Evolutionary conservation across 139 green algal genomes (phyloP).

Genomic region (Chlamydomonas sphaeroides): DNA sequence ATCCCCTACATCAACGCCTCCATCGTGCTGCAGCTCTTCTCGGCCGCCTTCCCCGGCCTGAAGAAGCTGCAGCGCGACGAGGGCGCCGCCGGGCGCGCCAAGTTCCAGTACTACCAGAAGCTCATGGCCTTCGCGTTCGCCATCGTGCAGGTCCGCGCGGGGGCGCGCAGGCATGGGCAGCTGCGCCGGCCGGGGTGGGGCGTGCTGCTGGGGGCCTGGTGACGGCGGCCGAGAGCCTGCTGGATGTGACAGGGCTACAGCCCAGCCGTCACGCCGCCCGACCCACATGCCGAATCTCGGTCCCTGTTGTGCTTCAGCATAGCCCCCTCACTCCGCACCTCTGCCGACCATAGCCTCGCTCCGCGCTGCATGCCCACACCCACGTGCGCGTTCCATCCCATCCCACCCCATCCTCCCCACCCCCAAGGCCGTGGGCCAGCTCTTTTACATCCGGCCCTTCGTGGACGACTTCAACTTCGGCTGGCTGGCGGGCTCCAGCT

Average conservation of each 20-base stretch:
- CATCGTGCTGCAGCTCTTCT: conserved; percentile 94
- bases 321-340: no score
- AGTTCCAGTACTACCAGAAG: conserved; percentile 95
- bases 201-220: no score
- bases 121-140: conserved; percentile 88
- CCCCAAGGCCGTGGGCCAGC: conserved; percentile 80
- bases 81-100: conserved; percentile 79
- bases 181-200: no score
- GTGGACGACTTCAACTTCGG: conserved; percentile 85
- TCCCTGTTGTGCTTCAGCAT: no score
- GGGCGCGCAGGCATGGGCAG: not conserved
- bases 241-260: no score
- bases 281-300: no score
- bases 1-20: conserved; percentile 99
- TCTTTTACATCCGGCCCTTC: conserved; percentile 89
- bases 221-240: no score
- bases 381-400: no score
- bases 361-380: no score
- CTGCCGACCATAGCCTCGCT: no score
- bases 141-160: conserved; percentile 68
- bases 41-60: conserved; percentile 85
- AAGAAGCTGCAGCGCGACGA: conserved; percentile 98
- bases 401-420: no score
- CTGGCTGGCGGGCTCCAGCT: conserved; percentile 79
- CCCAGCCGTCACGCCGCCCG: no score